These are phyloP conservation scores for Russula sp. DNA, from an alignment of 768 basidiomycete genomes.

Conservation along the genomic window DNA sequence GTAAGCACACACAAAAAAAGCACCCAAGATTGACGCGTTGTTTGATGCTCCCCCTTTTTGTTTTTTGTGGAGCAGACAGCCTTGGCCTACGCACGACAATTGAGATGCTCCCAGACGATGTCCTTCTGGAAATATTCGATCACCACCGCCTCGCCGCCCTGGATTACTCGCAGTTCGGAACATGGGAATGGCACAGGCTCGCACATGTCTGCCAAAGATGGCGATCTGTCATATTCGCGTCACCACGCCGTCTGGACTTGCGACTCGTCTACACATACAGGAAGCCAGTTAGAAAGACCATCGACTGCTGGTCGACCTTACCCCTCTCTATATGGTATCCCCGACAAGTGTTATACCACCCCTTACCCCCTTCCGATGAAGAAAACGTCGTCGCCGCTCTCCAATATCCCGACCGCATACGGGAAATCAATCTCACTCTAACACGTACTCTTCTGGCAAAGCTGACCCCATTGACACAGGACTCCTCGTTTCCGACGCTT, in stretches of 20 bases:
- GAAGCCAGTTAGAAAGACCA: constrained; percentile 5
- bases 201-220: constrained; percentile 14
- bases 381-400: constrained; percentile 7
- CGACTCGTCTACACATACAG: constrained; percentile 15
- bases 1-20: neutral
- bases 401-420: constrained; percentile 3
- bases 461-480: neutral
- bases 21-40: neutral
- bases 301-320: constrained; percentile 7
- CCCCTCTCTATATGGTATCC: constrained; percentile 15
- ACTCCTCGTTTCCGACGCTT: neutral
- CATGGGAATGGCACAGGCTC: constrained; percentile 18
- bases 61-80: neutral
- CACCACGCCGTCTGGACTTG: constrained; percentile 7
- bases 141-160: neutral
- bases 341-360: neutral
- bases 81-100: neutral
- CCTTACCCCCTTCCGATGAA: neutral
- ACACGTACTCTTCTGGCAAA: constrained; percentile 5
- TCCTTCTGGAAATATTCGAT: constrained; percentile 16
- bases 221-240: constrained; percentile 7
- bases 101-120: constrained; percentile 8
- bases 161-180: neutral
- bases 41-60: neutral
- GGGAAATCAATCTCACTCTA: constrained; percentile 14